These are phyloP conservation scores for Talaromyces nanjingensis DNA, from an alignment of 495 filamentous ascomycete genomes.

Conservation along the genomic window DNA sequence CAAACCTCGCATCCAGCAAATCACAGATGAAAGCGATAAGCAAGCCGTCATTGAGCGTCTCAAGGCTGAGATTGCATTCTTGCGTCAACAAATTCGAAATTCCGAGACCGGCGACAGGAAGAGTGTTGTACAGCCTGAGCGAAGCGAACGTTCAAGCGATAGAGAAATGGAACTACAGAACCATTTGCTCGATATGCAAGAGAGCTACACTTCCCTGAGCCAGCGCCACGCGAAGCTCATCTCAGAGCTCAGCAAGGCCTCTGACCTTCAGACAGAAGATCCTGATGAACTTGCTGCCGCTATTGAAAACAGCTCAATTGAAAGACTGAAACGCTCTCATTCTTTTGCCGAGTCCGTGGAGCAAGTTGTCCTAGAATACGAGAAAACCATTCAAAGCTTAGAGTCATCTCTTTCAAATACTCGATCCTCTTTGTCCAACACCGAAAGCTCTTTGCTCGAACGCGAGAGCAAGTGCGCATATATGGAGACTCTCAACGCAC, in stretches of 20 bases:
- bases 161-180: constrained; percentile 89
- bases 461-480: constrained; percentile 91
- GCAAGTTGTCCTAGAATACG: constrained; percentile 93
- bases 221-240: constrained; percentile 92
- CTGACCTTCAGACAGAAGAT: constrained; percentile 53
- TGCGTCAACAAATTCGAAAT: constrained; percentile 84
- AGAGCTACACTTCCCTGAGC: constrained; percentile 88
- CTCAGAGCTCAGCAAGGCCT: constrained; percentile 82
- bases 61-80: constrained; percentile 86
- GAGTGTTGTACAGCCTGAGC: constrained; percentile 53
- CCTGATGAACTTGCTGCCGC: constrained; percentile 49
- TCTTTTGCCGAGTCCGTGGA: constrained; percentile 94
- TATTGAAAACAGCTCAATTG: constrained; percentile 73
- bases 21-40: constrained; percentile 86
- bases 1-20: constrained; percentile 91
- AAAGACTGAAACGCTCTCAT: constrained; percentile 86
- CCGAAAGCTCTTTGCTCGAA: constrained; percentile 80
- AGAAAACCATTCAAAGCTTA: constrained; percentile 93
- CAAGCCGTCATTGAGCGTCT: constrained; percentile 90
- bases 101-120: constrained; percentile 59
- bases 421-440: constrained; percentile 70
- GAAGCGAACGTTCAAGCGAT: constrained; percentile 71
- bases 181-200: constrained; percentile 84
- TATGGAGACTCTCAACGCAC: constrained; percentile 81
- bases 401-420: constrained; percentile 91